Percentiles rank a stretch among this genome's conserved stretches.
These are phyloP conservation scores for Botrytis pseudocinerea DNA, from an alignment of 2,329 filamentous ascomycete species.

Conservation along the genomic window DNA sequence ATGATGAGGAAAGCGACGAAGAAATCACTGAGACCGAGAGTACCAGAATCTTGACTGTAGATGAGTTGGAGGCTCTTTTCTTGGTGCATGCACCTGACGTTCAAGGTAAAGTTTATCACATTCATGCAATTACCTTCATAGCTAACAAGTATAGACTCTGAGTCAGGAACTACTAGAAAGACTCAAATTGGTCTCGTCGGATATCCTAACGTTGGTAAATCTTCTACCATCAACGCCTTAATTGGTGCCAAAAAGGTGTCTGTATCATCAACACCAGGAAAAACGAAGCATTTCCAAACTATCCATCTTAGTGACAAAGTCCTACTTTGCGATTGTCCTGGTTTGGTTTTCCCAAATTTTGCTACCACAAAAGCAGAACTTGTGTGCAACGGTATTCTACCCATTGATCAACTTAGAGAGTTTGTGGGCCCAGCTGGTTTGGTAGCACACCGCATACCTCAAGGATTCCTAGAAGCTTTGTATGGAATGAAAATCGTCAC, in stretches of 20 bases:
- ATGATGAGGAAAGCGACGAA: conserved; percentile 41
- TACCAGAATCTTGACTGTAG: conserved; percentile 83
- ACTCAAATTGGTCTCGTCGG: conserved; percentile 91
- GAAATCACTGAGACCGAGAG: conserved; percentile 44
- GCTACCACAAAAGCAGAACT: conserved; percentile 94
- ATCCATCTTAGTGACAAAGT: conserved; percentile 90
- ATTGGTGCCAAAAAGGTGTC: conserved; percentile 98
- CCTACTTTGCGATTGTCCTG: conserved; percentile 94
- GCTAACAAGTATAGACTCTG: conserved; percentile 43
- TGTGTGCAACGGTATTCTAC: conserved; percentile 90
- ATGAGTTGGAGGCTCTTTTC: conserved; percentile 89
- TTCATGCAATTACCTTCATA: conserved; percentile 18
- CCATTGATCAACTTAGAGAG: conserved; percentile 94
- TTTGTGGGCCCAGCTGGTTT: conserved; percentile 84
- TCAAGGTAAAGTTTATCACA: conserved; percentile 46
- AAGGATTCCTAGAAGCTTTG: conserved; percentile 83
- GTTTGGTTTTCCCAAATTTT: conserved; percentile 98
- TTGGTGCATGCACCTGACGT: conserved; percentile 69
- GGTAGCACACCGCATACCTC: conserved; percentile 81
- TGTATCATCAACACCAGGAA: conserved; percentile 93
- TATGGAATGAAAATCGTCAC: conserved; percentile 90
- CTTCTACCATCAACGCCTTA: conserved; percentile 98
- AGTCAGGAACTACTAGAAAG: conserved; percentile 58
- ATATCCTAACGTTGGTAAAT: conserved; percentile 99
- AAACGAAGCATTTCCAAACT: conserved; percentile 99